Evolutionary conservation across 2,329 filamentous ascomycete species (phyloP), one percentile per base, ranked within the genome.

Genomic region (Didymella arachidicola): DNA sequence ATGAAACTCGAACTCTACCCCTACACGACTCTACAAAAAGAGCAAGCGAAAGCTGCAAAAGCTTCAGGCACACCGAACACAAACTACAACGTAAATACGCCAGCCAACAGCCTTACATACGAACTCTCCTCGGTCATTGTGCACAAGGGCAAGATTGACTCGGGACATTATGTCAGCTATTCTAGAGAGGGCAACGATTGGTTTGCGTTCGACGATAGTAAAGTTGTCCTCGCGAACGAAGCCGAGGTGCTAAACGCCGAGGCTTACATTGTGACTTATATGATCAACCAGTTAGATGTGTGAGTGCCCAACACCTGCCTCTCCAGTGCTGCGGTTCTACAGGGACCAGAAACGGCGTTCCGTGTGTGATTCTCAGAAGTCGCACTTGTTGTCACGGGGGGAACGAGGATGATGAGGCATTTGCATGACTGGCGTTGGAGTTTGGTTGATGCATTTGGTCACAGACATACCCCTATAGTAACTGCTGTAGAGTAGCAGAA

Each of bases 121-220:
- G 92, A 97, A 66, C 84, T 98, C 1, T 85, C 93, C 18, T 93
- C 91, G 62, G 93, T 97, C 2, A 90, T 98, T 22, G 93, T 97
- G 38, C 94, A 98, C 72, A 91, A 96, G 60, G 94, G 94, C 50
- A 92, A 94, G 76, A 90, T 97, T 57, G 93, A 97, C 69, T 93
- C 92, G 1, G 94, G 93, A 16, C 93, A 97, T 73, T 97, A 96
- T 72, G 88, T 93, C 56, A 91, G 89, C n/a, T 97, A 96, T 75
- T 93, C 91, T 59, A 83, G 92, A 45, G 89, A 94, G 59, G 90
- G 89, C 4, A 89, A 91, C 54, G 73, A 96, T 84, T 98, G 94
- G 94, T 96, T 97, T 76, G 87, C 91, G 54, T 97, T 97, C 78
- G 96, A 98, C 72, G 94, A 98, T 73, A 93, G 95, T 75, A 93